Base-by-base conservation (phyloP, 345 rosid genomes). In the Excoecaria cochinchinensis region DNA sequence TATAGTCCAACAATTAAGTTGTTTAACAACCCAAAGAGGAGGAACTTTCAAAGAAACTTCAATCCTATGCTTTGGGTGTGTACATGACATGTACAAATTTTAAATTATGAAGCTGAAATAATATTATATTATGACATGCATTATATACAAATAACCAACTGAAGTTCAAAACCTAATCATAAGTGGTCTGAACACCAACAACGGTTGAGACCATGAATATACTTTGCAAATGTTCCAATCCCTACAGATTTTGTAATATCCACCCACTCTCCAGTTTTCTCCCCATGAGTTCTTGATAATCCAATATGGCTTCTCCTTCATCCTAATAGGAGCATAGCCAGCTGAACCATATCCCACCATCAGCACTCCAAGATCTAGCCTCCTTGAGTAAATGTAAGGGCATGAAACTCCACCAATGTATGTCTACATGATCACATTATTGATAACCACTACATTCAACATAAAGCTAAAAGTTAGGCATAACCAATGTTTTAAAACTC, bases 291-390 rank as follows among this genome's bases (percentile, higher is more conserved):
- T 31, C 2, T 0, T 1, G 31, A 31, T 31, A 31, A 31, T 31
- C 31, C 2, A 31, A 2, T 31, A 31, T 31, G 31, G 31, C 31
- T 31, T 31, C 31, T 31, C 91, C 92, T 91, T 93, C 90, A 90
- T 66, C 68, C 97, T 72, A 63, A 91, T 80, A 0, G 95, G 95
- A 22, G 99, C 86, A 75, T 89, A 94, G 53, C 90, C 98, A 6
- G 92, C 86, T 0, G 88, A 71, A 4, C 98, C 98, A 47, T 94
- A 94, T 0, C 98, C 98, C 98, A 94, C 97, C 77, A 94, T 78
- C 60, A 94, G 57, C 21, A 94, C 97, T 40, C 94, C 97, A 22
- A 92, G 98, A 74, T 94, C 90, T 53, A 88, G 82, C 62, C 87
- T 86, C 89, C 82, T 94, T 0, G 89, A 83, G 83, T 97, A 94